Percentiles rank a stretch among this genome's conserved stretches.
These are phyloP conservation scores for Geoglossum cookeanum DNA, from an alignment of 2,329 filamentous ascomycete genomes.

Conservation along the genomic window DNA sequence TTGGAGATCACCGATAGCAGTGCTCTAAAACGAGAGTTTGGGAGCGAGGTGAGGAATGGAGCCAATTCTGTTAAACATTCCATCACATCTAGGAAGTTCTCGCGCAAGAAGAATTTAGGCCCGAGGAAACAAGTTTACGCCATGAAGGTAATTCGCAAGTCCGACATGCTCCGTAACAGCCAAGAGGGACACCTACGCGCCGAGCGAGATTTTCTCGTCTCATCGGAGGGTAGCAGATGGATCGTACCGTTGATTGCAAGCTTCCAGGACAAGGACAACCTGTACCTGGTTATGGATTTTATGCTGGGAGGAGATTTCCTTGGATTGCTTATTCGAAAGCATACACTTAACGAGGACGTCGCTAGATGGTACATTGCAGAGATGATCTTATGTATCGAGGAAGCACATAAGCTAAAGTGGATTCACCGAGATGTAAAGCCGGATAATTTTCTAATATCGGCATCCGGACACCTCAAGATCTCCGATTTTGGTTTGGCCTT, in stretches of 20 bases:
- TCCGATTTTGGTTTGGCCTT: conserved; percentile 94
- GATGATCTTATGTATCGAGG: conserved; percentile 90
- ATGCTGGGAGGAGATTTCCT: conserved; percentile 95
- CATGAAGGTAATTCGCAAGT: conserved; percentile 95
- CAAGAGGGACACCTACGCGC: conserved; percentile 87
- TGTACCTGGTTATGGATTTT: conserved; percentile 96
- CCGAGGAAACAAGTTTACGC: conserved; percentile 49
- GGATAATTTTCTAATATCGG: conserved; percentile 85
- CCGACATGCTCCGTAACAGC: conserved; percentile 73
- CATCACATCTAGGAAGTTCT: background rate
- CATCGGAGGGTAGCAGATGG: conserved; percentile 76
- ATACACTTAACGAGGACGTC: conserved; percentile 58
- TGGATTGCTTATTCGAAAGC: conserved; percentile 66
- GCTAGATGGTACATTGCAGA: conserved; percentile 82
- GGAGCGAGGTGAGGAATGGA: background rate
- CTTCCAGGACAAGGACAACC: conserved; percentile 66
- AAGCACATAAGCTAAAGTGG: conserved; percentile 70
- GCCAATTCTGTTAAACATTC: background rate
- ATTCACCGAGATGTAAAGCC: conserved; percentile 95
- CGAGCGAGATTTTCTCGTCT: conserved; percentile 79
- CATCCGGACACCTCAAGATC: conserved; percentile 80
- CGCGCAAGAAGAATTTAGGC: background rate
- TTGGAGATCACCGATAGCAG: conserved; percentile 5
- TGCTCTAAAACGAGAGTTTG: background rate
- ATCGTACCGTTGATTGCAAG: conserved; percentile 73